A percentile compares a stretch with the other conserved stretches of the same genome.
Evolutionary conservation across 257 asterid genomes (phyloP).

Genomic region (Fraxinus anomala): DNA sequence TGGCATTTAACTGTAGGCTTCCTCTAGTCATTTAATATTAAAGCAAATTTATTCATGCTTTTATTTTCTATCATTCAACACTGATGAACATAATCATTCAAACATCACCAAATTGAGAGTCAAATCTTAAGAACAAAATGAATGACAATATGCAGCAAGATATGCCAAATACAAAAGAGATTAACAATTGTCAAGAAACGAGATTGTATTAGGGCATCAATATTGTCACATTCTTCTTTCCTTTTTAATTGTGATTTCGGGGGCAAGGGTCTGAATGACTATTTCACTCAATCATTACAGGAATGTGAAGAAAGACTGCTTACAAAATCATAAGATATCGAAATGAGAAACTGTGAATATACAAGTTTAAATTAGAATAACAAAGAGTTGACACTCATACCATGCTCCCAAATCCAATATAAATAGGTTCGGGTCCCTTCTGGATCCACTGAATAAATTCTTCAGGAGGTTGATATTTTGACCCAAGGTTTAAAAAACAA

Average conservation of each 20-base stretch:
- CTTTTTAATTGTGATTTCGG: background rate
- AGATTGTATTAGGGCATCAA: background rate
- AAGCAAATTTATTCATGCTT: background rate
- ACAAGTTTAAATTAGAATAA: constrained; percentile 9
- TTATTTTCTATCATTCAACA: background rate
- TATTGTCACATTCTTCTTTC: background rate
- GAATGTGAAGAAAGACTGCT: background rate
- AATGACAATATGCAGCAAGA: background rate
- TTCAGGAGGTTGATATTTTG: constrained; percentile 69
- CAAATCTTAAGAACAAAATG: background rate
- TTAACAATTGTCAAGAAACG: background rate
- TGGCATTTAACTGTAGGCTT: background rate
- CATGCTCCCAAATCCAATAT: constrained; percentile 99
- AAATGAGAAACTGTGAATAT: background rate
- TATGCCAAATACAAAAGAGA: background rate
- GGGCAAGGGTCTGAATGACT: background rate
- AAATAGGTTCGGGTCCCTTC: constrained; percentile 75
- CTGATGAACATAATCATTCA: background rate
- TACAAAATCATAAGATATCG: constrained; percentile 12
- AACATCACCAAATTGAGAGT: background rate
- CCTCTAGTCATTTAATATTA: constrained; percentile 3
- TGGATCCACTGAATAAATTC: constrained; percentile 78
- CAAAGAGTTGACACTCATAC: constrained; percentile 39
- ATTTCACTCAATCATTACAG: background rate
- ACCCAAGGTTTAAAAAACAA: constrained; percentile 78